Conservation (phyloP, 768 basidiomycete genomes). For the Amanita exitialis region DNA sequence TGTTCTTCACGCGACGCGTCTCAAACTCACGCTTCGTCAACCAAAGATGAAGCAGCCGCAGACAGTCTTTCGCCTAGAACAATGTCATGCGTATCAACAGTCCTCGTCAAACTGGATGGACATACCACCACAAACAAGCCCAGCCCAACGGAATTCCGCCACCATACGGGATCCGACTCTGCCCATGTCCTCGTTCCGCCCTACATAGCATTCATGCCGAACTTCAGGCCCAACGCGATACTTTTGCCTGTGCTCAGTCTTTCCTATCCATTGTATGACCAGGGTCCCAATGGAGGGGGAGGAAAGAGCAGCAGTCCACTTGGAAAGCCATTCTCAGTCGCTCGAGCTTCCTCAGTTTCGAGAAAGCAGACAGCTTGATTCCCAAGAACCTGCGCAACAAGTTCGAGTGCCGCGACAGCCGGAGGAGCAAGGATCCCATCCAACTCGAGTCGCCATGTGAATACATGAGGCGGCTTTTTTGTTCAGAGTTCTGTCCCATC, state of each 20-base stretch:
- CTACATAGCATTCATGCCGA: constrained; percentile 39
- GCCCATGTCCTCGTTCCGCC: constrained; percentile 54
- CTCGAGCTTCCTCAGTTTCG: constrained; percentile 8
- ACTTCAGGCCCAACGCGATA: constrained; percentile 17
- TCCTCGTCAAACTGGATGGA: constrained; percentile 19
- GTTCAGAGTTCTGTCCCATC: too few species aligned
- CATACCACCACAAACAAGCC: constrained; percentile 2
- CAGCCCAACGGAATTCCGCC: constrained; percentile 7
- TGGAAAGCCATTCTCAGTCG: background rate
- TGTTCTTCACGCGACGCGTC: constrained; percentile 55
- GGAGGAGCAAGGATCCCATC: constrained; percentile 54
- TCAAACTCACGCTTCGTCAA: constrained; percentile 65
- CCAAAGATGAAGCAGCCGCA: constrained; percentile 59
- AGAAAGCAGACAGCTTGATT: constrained; percentile 10
- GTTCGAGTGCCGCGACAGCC: constrained; percentile 36
- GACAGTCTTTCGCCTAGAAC: constrained; percentile 52
- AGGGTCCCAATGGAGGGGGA: constrained; percentile 13
- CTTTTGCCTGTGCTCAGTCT: constrained; percentile 17
- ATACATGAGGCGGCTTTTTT: too few species aligned
- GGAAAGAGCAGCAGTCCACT: constrained; percentile 3
- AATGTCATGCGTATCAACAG: constrained; percentile 21
- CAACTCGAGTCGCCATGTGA: too few species aligned
- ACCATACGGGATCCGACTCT: constrained; percentile 70
- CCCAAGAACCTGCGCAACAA: constrained; percentile 32
- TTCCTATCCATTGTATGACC: constrained; percentile 10